Percentiles rank a stretch among this genome's conserved stretches.
phyloP scores from a whole-genome alignment of 2,329 filamentous ascomycete genomes.

The Claviceps sp. region DNA sequence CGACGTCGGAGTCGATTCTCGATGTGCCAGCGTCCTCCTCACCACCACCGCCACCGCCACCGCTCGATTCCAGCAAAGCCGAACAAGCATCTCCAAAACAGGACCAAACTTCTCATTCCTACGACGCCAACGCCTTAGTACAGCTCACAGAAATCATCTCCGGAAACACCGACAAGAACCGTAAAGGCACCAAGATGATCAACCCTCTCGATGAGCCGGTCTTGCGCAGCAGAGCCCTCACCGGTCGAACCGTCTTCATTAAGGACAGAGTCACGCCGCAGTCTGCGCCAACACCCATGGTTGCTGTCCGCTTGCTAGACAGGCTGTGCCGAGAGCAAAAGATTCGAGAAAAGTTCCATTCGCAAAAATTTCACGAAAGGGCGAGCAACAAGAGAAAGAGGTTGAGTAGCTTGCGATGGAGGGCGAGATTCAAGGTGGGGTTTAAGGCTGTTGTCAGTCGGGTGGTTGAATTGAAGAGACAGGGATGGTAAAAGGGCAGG shows the following conservation, averaged over 20 bases:
- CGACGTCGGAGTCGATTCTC: conserved; percentile 4
- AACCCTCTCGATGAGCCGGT: conserved; percentile 17
- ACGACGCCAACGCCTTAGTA: conserved; percentile 12
- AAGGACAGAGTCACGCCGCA: conserved; percentile 14
- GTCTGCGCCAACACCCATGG: conserved; percentile 25
- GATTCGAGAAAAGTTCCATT: conserved; percentile 38
- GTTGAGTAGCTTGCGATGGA: conserved; percentile 55
- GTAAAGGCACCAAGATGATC: conserved; percentile 8
- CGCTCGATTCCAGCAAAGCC: background rate
- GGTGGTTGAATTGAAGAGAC: conserved; percentile 56
- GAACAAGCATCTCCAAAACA: background rate
- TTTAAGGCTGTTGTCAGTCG: conserved; percentile 52
- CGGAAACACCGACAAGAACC: conserved; percentile 15
- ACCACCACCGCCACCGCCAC: conserved; percentile 10
- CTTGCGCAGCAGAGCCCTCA: conserved; percentile 20
- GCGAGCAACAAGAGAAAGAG: conserved; percentile 67
- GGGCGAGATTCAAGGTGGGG: conserved; percentile 51
- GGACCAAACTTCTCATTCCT: background rate
- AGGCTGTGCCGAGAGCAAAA: conserved; percentile 35
- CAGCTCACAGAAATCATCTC: conserved; percentile 24
- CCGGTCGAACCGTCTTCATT: conserved; percentile 25
- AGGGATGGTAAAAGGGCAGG: conserved; percentile 54
- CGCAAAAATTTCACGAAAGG: conserved; percentile 62
- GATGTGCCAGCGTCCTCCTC: conserved; percentile 6
- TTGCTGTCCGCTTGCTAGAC: conserved; percentile 30